These are phyloP conservation scores for Cryptomeria japonica DNA, from an alignment of 75 land plant species.

Conservation along the genomic window DNA sequence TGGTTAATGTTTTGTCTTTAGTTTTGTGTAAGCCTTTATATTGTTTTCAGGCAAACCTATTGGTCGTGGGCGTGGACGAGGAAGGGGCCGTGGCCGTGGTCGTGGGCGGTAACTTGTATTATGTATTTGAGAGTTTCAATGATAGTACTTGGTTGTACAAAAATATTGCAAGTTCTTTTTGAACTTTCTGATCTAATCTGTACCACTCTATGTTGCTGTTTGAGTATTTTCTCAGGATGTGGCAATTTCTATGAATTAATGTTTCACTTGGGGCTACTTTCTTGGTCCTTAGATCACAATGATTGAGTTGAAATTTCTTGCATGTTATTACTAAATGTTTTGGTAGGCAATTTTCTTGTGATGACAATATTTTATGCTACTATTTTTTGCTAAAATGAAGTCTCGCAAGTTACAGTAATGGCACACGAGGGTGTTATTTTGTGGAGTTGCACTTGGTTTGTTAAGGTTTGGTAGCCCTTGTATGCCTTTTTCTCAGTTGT, in stretches of 20 bases:
- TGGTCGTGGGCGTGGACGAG: constrained; percentile 82
- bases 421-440: too few relatives aligned
- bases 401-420: too few relatives aligned
- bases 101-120: constrained; percentile 53
- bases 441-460: too few relatives aligned
- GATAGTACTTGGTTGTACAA: neutral
- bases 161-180: neutral
- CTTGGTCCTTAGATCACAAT: too few relatives aligned
- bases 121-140: neutral
- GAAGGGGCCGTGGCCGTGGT: constrained; percentile 87
- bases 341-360: too few relatives aligned
- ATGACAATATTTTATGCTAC: too few relatives aligned
- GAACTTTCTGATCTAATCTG: neutral
- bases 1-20: neutral
- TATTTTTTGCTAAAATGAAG: too few relatives aligned
- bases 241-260: neutral
- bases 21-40: neutral
- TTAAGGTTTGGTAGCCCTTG: too few relatives aligned
- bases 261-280: too few relatives aligned
- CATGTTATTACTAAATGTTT: too few relatives aligned
- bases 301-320: too few relatives aligned
- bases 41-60: constrained; percentile 55
- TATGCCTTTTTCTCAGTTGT: too few relatives aligned
- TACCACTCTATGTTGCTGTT: neutral
- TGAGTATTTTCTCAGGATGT: neutral